A percentile compares a stretch with the other conserved stretches of the same genome.
phyloP scores from a whole-genome alignment of 2,329 filamentous ascomycete species.

The Phyllosticta ampelicida region DNA sequence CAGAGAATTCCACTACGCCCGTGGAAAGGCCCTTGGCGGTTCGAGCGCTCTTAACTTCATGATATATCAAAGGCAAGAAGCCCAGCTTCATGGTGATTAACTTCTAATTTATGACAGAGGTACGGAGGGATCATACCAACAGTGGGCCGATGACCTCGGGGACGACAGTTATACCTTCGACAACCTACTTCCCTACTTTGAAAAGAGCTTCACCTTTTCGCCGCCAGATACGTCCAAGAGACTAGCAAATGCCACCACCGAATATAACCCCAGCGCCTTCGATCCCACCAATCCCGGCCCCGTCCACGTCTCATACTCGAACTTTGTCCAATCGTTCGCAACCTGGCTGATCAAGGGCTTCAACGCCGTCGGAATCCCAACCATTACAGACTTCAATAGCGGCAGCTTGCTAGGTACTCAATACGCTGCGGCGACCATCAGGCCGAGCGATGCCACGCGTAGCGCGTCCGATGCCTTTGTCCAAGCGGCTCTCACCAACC shows the following conservation, averaged over 20 bases:
- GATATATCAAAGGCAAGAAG: slow-evolving; percentile 15
- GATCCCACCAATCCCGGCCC: slow-evolving; percentile 14
- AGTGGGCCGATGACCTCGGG: slow-evolving; percentile 22
- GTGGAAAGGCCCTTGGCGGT: slow-evolving; percentile 14
- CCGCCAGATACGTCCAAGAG: slow-evolving; percentile 18
- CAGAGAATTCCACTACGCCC: slow-evolving; percentile 16
- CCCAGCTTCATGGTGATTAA: no score
- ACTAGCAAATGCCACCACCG: slow-evolving; percentile 14
- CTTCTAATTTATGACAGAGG: slow-evolving; percentile 4
- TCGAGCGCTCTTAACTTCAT: slow-evolving; percentile 16
- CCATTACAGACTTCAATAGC: slow-evolving; percentile 17
- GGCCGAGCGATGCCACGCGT: slow-evolving; percentile 16
- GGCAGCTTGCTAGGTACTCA: slow-evolving; percentile 16
- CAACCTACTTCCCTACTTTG: slow-evolving; percentile 21
- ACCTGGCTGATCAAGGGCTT: slow-evolving; percentile 18
- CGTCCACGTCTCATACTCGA: slow-evolving; percentile 19
- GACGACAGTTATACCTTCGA: slow-evolving; percentile 23
- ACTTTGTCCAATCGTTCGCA: slow-evolving; percentile 18
- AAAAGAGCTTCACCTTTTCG: slow-evolving; percentile 20
- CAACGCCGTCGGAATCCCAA: slow-evolving; percentile 16
- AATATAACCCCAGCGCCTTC: slow-evolving; percentile 15
- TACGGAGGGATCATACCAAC: slow-evolving; percentile 14
- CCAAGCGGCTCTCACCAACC: background rate
- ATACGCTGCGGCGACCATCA: slow-evolving; percentile 22
- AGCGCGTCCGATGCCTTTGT: slow-evolving; percentile 17